These are phyloP conservation scores for Rhizopus stolonifer DNA, from an alignment of 371 early-diverging fungal species.

Conservation along the genomic window DNA sequence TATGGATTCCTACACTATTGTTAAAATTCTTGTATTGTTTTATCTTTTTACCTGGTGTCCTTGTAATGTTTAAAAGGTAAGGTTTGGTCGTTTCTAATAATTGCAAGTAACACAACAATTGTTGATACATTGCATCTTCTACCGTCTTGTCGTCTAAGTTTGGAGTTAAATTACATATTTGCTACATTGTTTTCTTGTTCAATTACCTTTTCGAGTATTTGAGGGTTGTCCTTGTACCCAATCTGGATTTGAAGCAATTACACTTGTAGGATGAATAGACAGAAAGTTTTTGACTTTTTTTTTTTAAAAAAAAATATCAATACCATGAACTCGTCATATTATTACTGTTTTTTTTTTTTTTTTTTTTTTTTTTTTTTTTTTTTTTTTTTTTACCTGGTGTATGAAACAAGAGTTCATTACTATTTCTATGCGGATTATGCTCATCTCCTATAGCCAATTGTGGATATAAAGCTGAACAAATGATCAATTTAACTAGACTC, in stretches of 20 bases:
- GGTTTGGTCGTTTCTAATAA: slow-evolving; percentile 69
- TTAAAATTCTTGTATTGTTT: too few relatives aligned
- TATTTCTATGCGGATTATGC: slow-evolving; percentile 56
- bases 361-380: neutral
- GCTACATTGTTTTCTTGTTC: too few relatives aligned
- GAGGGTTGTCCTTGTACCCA: slow-evolving; percentile 51
- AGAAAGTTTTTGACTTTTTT: slow-evolving; percentile 51
- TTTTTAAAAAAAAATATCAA: neutral
- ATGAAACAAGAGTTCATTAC: slow-evolving; percentile 59
- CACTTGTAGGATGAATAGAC: slow-evolving; percentile 63
- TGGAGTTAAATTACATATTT: too few relatives aligned
- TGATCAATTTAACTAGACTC: slow-evolving; percentile 54
- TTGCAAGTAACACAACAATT: slow-evolving; percentile 61
- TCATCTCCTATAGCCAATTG: slow-evolving; percentile 67
- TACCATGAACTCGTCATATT: too few relatives aligned
- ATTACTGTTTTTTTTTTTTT: too few relatives aligned
- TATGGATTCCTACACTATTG: slow-evolving; percentile 42
- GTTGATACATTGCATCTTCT: slow-evolving; percentile 40
- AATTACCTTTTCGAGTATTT: slow-evolving; percentile 42
- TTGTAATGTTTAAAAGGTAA: slow-evolving; percentile 59
- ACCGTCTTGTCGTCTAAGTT: slow-evolving; percentile 40
- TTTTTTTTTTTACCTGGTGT: slow-evolving; percentile 26
- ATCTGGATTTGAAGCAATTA: slow-evolving; percentile 58
- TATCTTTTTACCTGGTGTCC: slow-evolving; percentile 53
- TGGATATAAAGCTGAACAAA: slow-evolving; percentile 68